Conservation (phyloP, 2,329 filamentous ascomycete genomes). For the Colletotrichum trifolii region DNA sequence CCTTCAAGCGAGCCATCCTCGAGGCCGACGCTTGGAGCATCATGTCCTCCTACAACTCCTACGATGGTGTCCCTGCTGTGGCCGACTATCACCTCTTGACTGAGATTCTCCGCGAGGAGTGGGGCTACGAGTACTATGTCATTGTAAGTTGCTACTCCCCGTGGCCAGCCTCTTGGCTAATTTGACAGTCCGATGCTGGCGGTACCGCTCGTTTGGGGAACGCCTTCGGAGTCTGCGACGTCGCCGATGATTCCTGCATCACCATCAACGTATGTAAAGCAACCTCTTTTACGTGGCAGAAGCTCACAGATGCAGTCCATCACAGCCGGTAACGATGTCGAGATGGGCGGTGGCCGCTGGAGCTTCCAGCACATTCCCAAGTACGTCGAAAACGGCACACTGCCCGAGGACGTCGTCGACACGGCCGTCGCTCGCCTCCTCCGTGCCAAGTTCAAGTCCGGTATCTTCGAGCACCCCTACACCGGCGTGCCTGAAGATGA, state of each 20-base stretch:
- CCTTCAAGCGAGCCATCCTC: slow-evolving; percentile 77
- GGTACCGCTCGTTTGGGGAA: slow-evolving; percentile 75
- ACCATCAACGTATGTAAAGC: slow-evolving; percentile 61
- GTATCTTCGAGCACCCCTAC: slow-evolving; percentile 78
- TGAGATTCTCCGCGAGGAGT: slow-evolving; percentile 75
- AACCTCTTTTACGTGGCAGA: neutral
- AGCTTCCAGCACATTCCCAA: slow-evolving; percentile 75
- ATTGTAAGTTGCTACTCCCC: slow-evolving; percentile 42
- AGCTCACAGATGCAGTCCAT: slow-evolving; percentile 56
- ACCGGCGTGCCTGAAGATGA: slow-evolving; percentile 65
- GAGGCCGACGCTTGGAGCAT: slow-evolving; percentile 75
- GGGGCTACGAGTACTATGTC: slow-evolving; percentile 78
- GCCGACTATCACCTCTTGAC: slow-evolving; percentile 74
- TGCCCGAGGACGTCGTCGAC: slow-evolving; percentile 70
- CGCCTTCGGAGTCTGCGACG: slow-evolving; percentile 72
- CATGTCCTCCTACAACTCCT: slow-evolving; percentile 81
- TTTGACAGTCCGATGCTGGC: slow-evolving; percentile 67
- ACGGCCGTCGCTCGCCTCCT: slow-evolving; percentile 74
- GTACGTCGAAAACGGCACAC: slow-evolving; percentile 69
- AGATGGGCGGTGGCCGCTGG: slow-evolving; percentile 82
- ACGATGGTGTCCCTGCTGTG: slow-evolving; percentile 77
- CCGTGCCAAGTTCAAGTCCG: slow-evolving; percentile 74
- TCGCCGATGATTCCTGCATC: slow-evolving; percentile 72
- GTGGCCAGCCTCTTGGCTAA: neutral
- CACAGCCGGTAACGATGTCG: slow-evolving; percentile 76